These are phyloP conservation scores for Talaromyces sp. DNA, from an alignment of 2,329 filamentous ascomycete species.

Conservation along the genomic window DNA sequence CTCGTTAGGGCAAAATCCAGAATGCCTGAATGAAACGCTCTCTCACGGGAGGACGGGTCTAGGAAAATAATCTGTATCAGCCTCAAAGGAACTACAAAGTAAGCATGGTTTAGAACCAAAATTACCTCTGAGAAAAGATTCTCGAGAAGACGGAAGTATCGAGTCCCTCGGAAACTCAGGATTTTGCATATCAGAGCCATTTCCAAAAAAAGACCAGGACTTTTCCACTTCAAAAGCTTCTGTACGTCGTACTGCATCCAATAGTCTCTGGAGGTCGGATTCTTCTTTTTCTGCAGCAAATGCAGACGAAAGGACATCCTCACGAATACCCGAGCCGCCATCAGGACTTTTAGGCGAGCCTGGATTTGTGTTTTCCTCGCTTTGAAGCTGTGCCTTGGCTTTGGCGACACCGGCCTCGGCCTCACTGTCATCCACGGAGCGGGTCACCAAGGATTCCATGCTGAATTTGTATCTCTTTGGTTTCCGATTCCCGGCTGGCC, in stretches of 20 bases:
- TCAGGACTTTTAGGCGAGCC: background rate
- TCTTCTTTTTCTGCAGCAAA: slow-evolving; percentile 39
- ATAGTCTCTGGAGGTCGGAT: slow-evolving; percentile 42
- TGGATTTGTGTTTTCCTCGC: slow-evolving; percentile 11
- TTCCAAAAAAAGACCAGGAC: slow-evolving; percentile 53
- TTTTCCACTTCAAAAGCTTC: slow-evolving; percentile 51
- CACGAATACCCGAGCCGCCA: slow-evolving; percentile 22
- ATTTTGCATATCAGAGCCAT: slow-evolving; percentile 16
- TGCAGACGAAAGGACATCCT: slow-evolving; percentile 37
- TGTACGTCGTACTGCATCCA: slow-evolving; percentile 54
- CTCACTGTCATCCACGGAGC: slow-evolving; percentile 55
- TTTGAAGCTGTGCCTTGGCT: slow-evolving; percentile 26
- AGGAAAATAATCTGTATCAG: slow-evolving; percentile 15
- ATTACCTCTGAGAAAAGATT: slow-evolving; percentile 28
- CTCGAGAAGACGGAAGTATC: slow-evolving; percentile 25
- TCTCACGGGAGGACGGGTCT: slow-evolving; percentile 48
- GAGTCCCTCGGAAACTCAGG: slow-evolving; percentile 30
- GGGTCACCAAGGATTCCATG: slow-evolving; percentile 55
- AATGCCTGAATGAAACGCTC: slow-evolving; percentile 58
- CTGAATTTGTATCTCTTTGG: slow-evolving; percentile 56
- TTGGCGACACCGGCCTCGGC: slow-evolving; percentile 48
- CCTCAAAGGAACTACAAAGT: background rate
- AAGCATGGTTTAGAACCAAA: background rate
- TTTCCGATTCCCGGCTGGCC: slow-evolving; percentile 10
- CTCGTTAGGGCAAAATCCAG: slow-evolving; percentile 49